A percentile compares a stretch with the other conserved stretches of the same genome.
These are phyloP conservation scores for Chimonanthus praecox DNA, from an alignment of 164 flowering plant genomes.

Conservation along the genomic window DNA sequence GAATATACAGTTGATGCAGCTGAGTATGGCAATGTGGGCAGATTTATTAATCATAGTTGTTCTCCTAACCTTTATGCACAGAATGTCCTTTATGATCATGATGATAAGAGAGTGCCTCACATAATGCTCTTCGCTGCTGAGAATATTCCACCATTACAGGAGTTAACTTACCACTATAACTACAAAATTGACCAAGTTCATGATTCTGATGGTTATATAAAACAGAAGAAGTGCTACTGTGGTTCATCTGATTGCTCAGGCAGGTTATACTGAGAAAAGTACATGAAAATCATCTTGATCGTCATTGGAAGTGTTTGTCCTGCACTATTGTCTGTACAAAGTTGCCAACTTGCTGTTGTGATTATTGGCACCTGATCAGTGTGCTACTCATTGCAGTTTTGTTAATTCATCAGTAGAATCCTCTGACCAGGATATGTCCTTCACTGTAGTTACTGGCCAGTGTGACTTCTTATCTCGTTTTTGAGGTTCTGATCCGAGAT, in stretches of 20 bases:
- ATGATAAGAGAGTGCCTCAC: constrained; percentile 75
- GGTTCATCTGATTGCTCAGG: constrained; percentile 78
- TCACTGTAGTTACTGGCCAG: too few relatives aligned
- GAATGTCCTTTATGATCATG: constrained; percentile 79
- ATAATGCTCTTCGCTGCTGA: constrained; percentile 88
- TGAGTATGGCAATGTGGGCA: constrained; percentile 60
- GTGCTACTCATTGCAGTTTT: too few relatives aligned
- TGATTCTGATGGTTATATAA: constrained; percentile 62
- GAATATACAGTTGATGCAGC: constrained; percentile 83
- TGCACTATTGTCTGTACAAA: too few relatives aligned
- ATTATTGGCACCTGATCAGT: too few relatives aligned
- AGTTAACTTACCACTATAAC: constrained; percentile 79
- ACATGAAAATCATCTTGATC: too few relatives aligned
- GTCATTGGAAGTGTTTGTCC: too few relatives aligned
- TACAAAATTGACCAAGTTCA: constrained; percentile 56
- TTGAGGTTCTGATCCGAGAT: too few relatives aligned
- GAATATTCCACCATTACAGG: constrained; percentile 81
- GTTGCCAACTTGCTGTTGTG: too few relatives aligned
- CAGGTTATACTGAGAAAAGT: constrained; percentile 49
- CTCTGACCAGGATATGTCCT: too few relatives aligned
- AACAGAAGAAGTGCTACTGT: constrained; percentile 66
- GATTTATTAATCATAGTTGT: constrained; percentile 89
- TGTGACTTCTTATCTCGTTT: too few relatives aligned
- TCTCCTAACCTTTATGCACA: constrained; percentile 92
- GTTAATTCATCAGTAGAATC: too few relatives aligned